Percentiles rank a stretch among this genome's conserved stretches.
phyloP scores from a whole-genome alignment of 495 filamentous ascomycete genomes.

The Entonaema liquescens region DNA sequence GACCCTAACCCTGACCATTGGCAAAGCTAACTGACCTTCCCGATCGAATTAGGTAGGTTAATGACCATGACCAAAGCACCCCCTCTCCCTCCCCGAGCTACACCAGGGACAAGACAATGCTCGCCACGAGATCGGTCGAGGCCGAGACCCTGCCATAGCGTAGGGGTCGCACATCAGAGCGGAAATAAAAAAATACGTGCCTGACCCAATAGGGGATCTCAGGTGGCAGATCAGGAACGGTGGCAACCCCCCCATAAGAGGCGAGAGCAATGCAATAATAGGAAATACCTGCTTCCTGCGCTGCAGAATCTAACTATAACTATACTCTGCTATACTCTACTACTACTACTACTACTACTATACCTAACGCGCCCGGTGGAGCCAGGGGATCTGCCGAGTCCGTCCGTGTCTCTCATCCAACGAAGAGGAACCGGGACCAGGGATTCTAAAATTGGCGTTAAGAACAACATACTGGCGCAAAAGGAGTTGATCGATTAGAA shows the following conservation, averaged over 20 bases:
- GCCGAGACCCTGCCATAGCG: conserved; percentile 17
- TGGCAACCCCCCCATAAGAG: neutral
- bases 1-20: conserved; percentile 21
- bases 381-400: neutral
- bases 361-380: neutral
- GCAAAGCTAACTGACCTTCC: conserved; percentile 34
- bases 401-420: neutral
- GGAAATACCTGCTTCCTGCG: neutral
- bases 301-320: neutral
- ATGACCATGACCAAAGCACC: neutral
- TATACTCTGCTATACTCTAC: neutral
- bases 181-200: conserved; percentile 1
- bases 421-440: neutral
- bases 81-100: neutral
- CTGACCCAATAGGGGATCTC: conserved; percentile 12
- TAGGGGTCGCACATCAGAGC: neutral
- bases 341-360: neutral
- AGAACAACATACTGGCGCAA: neutral
- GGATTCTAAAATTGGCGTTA: too few relatives aligned
- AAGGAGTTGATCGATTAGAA: too few relatives aligned
- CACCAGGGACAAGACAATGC: conserved; percentile 1
- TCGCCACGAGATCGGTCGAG: conserved; percentile 38
- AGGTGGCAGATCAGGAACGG: conserved; percentile 18
- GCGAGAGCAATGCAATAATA: neutral
- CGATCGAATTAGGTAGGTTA: conserved; percentile 20